Evolutionary conservation across 768 basidiomycete genomes (phyloP).

Genomic region (Rhodosporidiobolus odoratus): DNA sequence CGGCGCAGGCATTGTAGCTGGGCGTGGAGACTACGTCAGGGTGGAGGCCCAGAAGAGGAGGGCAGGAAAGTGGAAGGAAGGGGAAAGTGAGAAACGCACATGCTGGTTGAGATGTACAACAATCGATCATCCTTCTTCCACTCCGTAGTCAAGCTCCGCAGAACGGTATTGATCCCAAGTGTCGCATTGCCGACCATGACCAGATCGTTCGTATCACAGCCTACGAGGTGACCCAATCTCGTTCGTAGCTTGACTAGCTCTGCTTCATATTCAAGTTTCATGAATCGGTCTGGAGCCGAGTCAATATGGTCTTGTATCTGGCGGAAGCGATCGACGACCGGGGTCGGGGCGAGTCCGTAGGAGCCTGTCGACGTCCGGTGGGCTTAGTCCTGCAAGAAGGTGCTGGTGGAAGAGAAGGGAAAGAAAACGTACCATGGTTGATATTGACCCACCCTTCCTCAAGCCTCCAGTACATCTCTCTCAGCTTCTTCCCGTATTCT

Average conservation of each 20-base stretch:
- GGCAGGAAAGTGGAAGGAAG: neutral
- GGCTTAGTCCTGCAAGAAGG: neutral
- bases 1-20: conserved; percentile 35
- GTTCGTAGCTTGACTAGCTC: conserved; percentile 7
- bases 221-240: conserved; percentile 25
- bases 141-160: conserved; percentile 17
- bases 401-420: neutral
- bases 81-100: conserved; percentile 11
- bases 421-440: conserved; percentile 33
- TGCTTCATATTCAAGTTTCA: conserved; percentile 16
- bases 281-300: conserved; percentile 30
- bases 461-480: conserved; percentile 33
- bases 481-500: conserved; percentile 27
- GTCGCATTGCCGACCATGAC: conserved; percentile 38
- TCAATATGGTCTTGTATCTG: neutral
- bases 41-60: neutral
- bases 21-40: neutral
- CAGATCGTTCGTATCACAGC: conserved; percentile 33
- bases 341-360: conserved; percentile 29
- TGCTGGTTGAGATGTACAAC: conserved; percentile 27
- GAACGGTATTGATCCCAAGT: conserved; percentile 32
- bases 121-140: conserved; percentile 38
- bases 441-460: conserved; percentile 31
- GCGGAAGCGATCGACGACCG: conserved; percentile 18
- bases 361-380: conserved; percentile 10